phyloP scores from a whole-genome alignment of 345 rosid genomes.

The Tarenaya hassleriana region DNA sequence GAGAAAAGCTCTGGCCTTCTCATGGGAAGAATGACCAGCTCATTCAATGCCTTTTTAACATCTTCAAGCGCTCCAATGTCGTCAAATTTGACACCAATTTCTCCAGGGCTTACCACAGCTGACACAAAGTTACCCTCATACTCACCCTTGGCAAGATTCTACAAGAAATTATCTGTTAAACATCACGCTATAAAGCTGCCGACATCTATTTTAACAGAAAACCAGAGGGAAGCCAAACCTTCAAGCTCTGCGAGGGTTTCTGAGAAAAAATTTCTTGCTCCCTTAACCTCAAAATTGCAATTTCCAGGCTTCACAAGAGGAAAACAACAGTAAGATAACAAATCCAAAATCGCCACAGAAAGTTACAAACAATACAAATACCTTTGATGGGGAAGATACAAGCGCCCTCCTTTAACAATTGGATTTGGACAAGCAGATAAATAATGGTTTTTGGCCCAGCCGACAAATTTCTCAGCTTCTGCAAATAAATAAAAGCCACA shows the following conservation, averaged over 20 bases:
- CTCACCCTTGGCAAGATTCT: constrained; percentile 89
- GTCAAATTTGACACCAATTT: constrained; percentile 86
- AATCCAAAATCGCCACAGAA: not conserved
- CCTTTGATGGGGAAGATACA: constrained; percentile 84
- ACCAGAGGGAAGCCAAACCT: constrained; percentile 41
- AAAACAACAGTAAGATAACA: constrained; percentile 27
- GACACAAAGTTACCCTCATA: constrained; percentile 85
- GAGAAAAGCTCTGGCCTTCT: constrained; percentile 90
- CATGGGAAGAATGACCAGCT: constrained; percentile 99
- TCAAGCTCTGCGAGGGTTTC: constrained; percentile 68
- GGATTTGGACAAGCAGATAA: constrained; percentile 63
- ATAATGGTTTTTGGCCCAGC: constrained; percentile 94
- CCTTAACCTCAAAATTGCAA: constrained; percentile 69
- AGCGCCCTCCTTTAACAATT: constrained; percentile 54
- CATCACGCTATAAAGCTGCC: constrained; percentile 11
- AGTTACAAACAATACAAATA: constrained; percentile 22
- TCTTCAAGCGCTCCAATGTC: constrained; percentile 97
- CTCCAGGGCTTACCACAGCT: constrained; percentile 89
- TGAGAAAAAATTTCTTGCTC: constrained; percentile 62
- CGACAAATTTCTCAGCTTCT: constrained; percentile 93
- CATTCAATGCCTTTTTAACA: constrained; percentile 85
- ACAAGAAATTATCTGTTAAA: constrained; percentile 27
- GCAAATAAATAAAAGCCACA: constrained; percentile 23
- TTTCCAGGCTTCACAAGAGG: constrained; percentile 66
- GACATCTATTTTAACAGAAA: constrained; percentile 11